A percentile compares a stretch with the other conserved stretches of the same genome.
phyloP scores from a whole-genome alignment of 2,329 filamentous ascomycete species.

The Dryadomyces sulphureus region DNA sequence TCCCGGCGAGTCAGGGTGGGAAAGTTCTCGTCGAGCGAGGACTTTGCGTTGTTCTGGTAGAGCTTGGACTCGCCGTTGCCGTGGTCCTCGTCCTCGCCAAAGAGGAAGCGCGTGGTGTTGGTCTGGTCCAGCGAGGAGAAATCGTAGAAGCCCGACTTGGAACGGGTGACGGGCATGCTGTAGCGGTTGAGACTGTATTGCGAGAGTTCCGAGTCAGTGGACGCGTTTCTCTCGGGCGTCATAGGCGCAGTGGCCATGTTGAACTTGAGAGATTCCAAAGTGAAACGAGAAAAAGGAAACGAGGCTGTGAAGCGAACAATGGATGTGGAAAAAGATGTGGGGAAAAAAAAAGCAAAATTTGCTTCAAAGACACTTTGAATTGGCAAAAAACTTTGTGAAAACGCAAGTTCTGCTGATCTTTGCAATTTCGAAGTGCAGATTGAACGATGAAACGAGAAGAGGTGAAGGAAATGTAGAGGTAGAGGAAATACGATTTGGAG shows the following conservation, averaged over 20 bases:
- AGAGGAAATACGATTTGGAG: neutral
- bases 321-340: neutral
- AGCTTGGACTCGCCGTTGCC: constrained; percentile 51
- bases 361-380: no score
- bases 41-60: constrained; percentile 46
- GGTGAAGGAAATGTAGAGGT: no score
- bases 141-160: constrained; percentile 52
- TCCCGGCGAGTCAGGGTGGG: constrained; percentile 64
- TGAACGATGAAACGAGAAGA: neutral
- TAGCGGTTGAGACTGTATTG: constrained; percentile 62
- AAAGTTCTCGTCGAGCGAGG: constrained; percentile 56
- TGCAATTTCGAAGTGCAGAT: neutral
- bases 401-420: neutral
- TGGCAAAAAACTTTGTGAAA: no score
- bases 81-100: constrained; percentile 56
- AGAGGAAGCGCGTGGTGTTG: constrained; percentile 74
- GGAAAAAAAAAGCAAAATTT: no score
- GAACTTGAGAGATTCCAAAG: neutral
- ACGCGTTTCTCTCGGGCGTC: neutral
- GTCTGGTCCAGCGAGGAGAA: constrained; percentile 58
- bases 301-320: neutral
- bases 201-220: constrained; percentile 6
- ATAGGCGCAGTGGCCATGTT: neutral
- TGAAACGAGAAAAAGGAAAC: neutral
- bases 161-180: constrained; percentile 76